Evolutionary conservation across 352 stramenopile genomes (phyloP).

Genomic region (Phytophthora litchii): DNA sequence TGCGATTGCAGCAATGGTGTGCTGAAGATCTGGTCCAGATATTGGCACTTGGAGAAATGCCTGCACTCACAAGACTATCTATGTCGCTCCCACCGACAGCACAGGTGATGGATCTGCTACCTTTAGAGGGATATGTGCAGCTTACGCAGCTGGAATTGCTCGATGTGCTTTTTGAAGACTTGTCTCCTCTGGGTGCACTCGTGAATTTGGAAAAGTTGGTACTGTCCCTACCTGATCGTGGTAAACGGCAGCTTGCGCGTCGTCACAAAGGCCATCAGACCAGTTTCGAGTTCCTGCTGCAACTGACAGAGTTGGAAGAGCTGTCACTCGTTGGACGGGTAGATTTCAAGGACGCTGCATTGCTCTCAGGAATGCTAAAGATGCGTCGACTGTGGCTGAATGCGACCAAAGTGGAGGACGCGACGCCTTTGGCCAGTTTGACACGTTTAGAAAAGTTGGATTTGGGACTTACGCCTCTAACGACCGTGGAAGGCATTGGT

Average conservation of each 20-base stretch:
- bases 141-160: slow-evolving; percentile 56
- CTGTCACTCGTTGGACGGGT: slow-evolving; percentile 59
- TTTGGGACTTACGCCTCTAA: slow-evolving; percentile 57
- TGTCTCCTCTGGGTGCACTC: slow-evolving; percentile 46
- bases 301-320: slow-evolving; percentile 46
- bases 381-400: slow-evolving; percentile 56
- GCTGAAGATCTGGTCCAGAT: slow-evolving; percentile 47
- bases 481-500: slow-evolving; percentile 39
- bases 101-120: slow-evolving; percentile 47
- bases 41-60: slow-evolving; percentile 32
- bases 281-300: slow-evolving; percentile 50
- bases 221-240: slow-evolving; percentile 48
- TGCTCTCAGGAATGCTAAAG: slow-evolving; percentile 44
- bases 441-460: slow-evolving; percentile 50
- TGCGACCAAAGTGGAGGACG: slow-evolving; percentile 56
- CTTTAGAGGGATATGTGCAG: slow-evolving; percentile 45
- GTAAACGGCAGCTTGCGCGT: slow-evolving; percentile 47
- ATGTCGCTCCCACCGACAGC: slow-evolving; percentile 44
- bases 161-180: slow-evolving; percentile 57
- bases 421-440: slow-evolving; percentile 33
- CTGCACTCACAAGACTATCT: slow-evolving; percentile 34
- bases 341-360: slow-evolving; percentile 57
- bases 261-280: slow-evolving; percentile 46
- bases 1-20: slow-evolving; percentile 51
- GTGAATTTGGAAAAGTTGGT: slow-evolving; percentile 57